Evolutionary conservation across 2,329 filamentous ascomycete species (phyloP).

Genomic region (Didymellaceae sp.): DNA sequence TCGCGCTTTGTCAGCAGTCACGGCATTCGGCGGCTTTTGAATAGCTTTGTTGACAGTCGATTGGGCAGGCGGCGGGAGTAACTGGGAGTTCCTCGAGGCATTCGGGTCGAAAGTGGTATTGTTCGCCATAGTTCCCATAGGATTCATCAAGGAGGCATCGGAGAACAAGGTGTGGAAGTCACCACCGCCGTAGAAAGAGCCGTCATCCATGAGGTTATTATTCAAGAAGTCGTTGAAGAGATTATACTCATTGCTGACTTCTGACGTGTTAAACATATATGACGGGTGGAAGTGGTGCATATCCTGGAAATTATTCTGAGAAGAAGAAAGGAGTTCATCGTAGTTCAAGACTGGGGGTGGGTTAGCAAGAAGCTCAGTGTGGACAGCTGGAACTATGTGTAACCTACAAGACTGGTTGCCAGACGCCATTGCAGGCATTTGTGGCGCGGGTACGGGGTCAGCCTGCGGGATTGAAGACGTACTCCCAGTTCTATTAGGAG

Average conservation of each 20-base stretch:
- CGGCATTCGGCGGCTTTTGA: constrained; percentile 65
- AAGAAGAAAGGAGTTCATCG: constrained; percentile 76
- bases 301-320: constrained; percentile 86
- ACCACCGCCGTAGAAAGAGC: constrained; percentile 50
- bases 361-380: constrained; percentile 32
- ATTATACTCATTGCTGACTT: constrained; percentile 96
- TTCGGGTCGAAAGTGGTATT: constrained; percentile 45
- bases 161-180: constrained; percentile 62
- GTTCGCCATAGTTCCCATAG: constrained; percentile 50
- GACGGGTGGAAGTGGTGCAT: constrained; percentile 93
- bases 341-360: constrained; percentile 72
- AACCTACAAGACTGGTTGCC: constrained; percentile 78
- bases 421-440: constrained; percentile 65
- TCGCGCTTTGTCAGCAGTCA: constrained; percentile 73
- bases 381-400: constrained; percentile 39
- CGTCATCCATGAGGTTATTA: constrained; percentile 83
- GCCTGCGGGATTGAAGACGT: constrained; percentile 74
- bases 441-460: constrained; percentile 70
- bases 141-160: constrained; percentile 61
- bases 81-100: constrained; percentile 55
- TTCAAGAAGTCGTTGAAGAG: constrained; percentile 95
- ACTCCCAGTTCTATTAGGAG: constrained; percentile 45
- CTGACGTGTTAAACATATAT: constrained; percentile 93
- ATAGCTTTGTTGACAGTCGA: constrained; percentile 61
- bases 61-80: constrained; percentile 52